Evolutionary conservation across 257 asterid species (phyloP), one percentile per base, ranked within the genome.

Genomic region (Eustoma russellianum): DNA sequence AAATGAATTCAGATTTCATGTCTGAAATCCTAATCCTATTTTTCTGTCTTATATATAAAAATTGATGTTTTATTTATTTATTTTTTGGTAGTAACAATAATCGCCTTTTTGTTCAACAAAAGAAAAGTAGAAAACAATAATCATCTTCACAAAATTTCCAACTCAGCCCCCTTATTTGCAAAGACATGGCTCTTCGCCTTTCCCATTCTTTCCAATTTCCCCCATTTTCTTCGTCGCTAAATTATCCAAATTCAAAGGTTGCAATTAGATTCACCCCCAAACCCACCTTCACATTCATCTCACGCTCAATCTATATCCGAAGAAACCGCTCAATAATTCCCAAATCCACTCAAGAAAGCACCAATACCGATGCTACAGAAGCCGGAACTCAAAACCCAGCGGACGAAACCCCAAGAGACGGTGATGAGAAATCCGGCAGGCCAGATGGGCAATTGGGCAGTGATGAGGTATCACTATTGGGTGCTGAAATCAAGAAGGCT

Each of bases 401-500:
- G 30, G 64, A 50, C 18, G 66, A 59, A 50, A 17, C 48, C 0
- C 43, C 43, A 8, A 11, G 12, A 11, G 43, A 38, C 43, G 75
- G 55, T 34, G 48, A 16, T 11, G 19, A 15, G 34, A 13, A 45
- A 50, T 48, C 52, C 59, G 14, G 12, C 57, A 10, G 52, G 15
- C 57, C 46, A 12, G 70, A 57, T 16, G 59, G 55, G 2, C 0
- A 48, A 12, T 10, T 3, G 8, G 41, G 33, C 4, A 61, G n/a
- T 1, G 75, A 62, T 6, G 77, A 63, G 48, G 63, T 60, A 58
- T 65, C 77, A 45, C 78, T 81, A 34, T 50, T 84, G 76, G 95
- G 92, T n/a, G 65, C 60, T 66, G 85, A 82, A 68, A 69, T 91
- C 57, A 76, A 79, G 88, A 73, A 73, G 43, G 84, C 91, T 35